phyloP scores from a whole-genome alignment of 129 eudicot species.

The Sambucus nigra region DNA sequence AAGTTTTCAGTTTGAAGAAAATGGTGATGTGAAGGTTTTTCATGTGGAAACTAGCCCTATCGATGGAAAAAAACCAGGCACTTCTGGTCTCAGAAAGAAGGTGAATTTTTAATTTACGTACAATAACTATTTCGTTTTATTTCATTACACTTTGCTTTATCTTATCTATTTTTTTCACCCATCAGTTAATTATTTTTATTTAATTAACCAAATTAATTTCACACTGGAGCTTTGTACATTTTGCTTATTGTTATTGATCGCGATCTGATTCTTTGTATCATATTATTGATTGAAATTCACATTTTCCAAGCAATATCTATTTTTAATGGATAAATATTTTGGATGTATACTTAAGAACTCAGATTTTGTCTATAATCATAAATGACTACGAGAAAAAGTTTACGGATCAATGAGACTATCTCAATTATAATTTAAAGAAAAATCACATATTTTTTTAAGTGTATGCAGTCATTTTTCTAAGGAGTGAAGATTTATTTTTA shows the following conservation, averaged over 20 bases:
- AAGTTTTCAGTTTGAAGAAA: constrained; percentile 2
- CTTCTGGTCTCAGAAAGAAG: constrained; percentile 95
- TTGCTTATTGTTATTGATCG: not conserved
- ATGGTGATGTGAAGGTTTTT: constrained; percentile 60
- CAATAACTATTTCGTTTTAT: not conserved
- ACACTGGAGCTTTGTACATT: not conserved
- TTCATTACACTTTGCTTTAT: not conserved
- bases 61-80: constrained; percentile 95
- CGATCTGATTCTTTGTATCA: not conserved
- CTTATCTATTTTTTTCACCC: not conserved
- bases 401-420: not conserved
- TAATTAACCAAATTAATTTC: constrained; percentile 2
- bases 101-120: constrained; percentile 24
- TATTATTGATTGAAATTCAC: not conserved
- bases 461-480: not conserved
- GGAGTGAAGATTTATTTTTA: not conserved
- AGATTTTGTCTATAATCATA: not conserved
- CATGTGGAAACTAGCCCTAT: constrained; percentile 58
- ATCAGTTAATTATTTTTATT: no score
- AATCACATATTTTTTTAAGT: not conserved
- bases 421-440: not conserved
- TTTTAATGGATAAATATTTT: not conserved
- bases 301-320: not conserved
- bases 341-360: not conserved
- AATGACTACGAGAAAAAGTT: not conserved